Conservation (phyloP, 1,139 yeast species). For the Zygosaccharomyces sapae region DNA sequence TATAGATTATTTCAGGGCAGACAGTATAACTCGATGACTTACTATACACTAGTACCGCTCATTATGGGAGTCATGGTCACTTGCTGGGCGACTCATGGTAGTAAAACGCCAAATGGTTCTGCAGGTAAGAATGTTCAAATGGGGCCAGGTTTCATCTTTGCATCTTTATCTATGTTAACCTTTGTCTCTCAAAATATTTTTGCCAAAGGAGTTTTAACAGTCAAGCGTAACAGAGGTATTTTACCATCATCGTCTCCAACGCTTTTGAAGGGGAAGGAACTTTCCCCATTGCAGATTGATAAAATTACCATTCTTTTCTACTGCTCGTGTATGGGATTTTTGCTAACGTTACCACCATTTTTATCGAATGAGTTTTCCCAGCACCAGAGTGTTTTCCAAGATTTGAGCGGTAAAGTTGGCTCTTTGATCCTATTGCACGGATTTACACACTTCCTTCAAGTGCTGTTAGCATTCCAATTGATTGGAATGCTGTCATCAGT, state of each 20-base stretch:
- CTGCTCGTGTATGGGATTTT: slow-evolving; percentile 78
- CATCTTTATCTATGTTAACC: slow-evolving; percentile 75
- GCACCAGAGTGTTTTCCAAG: slow-evolving; percentile 22
- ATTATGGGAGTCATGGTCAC: slow-evolving; percentile 81
- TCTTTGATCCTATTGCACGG: slow-evolving; percentile 58
- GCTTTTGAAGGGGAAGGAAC: slow-evolving; percentile 13
- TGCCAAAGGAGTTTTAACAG: slow-evolving; percentile 76
- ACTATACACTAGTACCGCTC: slow-evolving; percentile 70
- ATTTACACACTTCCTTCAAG: slow-evolving; percentile 75
- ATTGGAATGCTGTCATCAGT: slow-evolving; percentile 83
- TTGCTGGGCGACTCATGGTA: slow-evolving; percentile 43
- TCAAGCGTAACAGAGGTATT: slow-evolving; percentile 31
- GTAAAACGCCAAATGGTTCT: slow-evolving; percentile 35
- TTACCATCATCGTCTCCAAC: slow-evolving; percentile 25
- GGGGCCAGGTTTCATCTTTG: slow-evolving; percentile 63
- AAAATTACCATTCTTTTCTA: slow-evolving; percentile 78
- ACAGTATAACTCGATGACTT: slow-evolving; percentile 61
- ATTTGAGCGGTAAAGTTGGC: slow-evolving; percentile 39
- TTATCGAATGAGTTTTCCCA: slow-evolving; percentile 40
- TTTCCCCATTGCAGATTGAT: slow-evolving; percentile 46
- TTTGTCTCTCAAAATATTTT: slow-evolving; percentile 90
- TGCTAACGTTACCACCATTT: slow-evolving; percentile 75
- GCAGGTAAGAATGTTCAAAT: slow-evolving; percentile 38
- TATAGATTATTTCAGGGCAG: slow-evolving; percentile 59
- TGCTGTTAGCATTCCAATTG: slow-evolving; percentile 82